A percentile compares a stretch with the other conserved stretches of the same genome.
These are phyloP conservation scores for Termitomyces sp. DNA, from an alignment of 768 basidiomycete genomes.

Conservation along the genomic window DNA sequence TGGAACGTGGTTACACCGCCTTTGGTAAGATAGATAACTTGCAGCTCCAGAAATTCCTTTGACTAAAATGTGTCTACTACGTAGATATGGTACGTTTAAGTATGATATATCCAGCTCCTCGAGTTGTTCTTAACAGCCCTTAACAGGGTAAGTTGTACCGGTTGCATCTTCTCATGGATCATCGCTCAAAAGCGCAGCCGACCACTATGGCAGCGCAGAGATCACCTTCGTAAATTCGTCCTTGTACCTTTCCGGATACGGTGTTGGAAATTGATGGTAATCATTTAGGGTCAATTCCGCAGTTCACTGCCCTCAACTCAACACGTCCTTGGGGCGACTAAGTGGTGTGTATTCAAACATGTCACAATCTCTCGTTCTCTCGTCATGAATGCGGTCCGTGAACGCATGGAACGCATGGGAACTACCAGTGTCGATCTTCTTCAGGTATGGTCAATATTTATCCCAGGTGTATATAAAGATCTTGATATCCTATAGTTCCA, in stretches of 20 bases:
- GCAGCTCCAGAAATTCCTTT: neutral
- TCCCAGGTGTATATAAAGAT: neutral
- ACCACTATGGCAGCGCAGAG: constrained; percentile 86
- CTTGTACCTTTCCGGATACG: constrained; percentile 6
- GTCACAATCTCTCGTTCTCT: constrained; percentile 46
- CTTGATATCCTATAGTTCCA: constrained; percentile 51
- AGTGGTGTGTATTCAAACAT: constrained; percentile 79
- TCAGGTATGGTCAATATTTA: constrained; percentile 45
- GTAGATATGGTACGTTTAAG: constrained; percentile 53
- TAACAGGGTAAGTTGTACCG: constrained; percentile 14
- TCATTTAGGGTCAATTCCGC: constrained; percentile 67
- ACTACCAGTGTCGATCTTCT: constrained; percentile 61
- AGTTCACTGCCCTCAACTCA: constrained; percentile 36
- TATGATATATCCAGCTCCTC: neutral
- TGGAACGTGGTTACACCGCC: constrained; percentile 58
- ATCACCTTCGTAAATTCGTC: constrained; percentile 63
- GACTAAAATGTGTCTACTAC: neutral
- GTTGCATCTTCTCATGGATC: neutral
- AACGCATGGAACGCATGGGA: constrained; percentile 70
- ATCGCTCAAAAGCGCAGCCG: constrained; percentile 42
- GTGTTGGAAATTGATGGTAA: constrained; percentile 7
- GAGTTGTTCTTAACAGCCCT: neutral
- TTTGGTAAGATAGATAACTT: constrained; percentile 42
- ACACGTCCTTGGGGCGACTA: constrained; percentile 69
- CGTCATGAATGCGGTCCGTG: constrained; percentile 62